Percentiles rank a stretch among this genome's conserved stretches.
Conservation (phyloP, 768 basidiomycete genomes). For the Boletus insuetus region DNA sequence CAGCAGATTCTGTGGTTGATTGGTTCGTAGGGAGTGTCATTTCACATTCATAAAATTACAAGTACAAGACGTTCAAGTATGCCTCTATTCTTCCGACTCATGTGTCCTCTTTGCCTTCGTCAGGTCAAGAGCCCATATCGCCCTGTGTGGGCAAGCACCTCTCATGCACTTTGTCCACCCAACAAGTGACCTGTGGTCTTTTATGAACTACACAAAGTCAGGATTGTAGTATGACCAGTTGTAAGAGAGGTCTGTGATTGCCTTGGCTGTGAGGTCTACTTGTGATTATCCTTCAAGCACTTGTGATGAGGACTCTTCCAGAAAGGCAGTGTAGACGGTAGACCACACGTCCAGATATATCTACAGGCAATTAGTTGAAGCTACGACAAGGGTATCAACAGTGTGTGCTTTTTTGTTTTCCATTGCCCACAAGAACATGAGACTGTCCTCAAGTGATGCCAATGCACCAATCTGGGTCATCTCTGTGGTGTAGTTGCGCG, state of each 20-base stretch:
- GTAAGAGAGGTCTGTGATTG: slow-evolving; percentile 49
- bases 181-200: too few relatives aligned
- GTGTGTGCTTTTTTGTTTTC: slow-evolving; percentile 50
- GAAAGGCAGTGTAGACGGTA: slow-evolving; percentile 34
- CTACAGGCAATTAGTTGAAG: slow-evolving; percentile 33
- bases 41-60: not conserved
- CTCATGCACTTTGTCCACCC: too few relatives aligned
- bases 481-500: slow-evolving; percentile 69
- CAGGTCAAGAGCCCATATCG: too few relatives aligned
- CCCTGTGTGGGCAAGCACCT: too few relatives aligned
- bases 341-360: slow-evolving; percentile 72
- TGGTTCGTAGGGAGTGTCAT: too few relatives aligned
- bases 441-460: slow-evolving; percentile 56
- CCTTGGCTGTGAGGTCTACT: slow-evolving; percentile 18
- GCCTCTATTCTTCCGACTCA: not conserved
- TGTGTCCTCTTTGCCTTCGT: slow-evolving; percentile 34
- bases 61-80: not conserved
- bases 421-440: slow-evolving; percentile 79
- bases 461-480: slow-evolving; percentile 52
- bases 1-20: too few relatives aligned
- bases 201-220: too few relatives aligned
- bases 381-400: too few relatives aligned
- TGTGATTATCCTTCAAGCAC: not conserved
- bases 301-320: not conserved
- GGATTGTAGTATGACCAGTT: slow-evolving; percentile 56